A percentile compares a stretch with the other conserved stretches of the same genome.
Conservation (phyloP, 1,284 basidiomycete genomes). For the Fomitiporia mediterranea region DNA sequence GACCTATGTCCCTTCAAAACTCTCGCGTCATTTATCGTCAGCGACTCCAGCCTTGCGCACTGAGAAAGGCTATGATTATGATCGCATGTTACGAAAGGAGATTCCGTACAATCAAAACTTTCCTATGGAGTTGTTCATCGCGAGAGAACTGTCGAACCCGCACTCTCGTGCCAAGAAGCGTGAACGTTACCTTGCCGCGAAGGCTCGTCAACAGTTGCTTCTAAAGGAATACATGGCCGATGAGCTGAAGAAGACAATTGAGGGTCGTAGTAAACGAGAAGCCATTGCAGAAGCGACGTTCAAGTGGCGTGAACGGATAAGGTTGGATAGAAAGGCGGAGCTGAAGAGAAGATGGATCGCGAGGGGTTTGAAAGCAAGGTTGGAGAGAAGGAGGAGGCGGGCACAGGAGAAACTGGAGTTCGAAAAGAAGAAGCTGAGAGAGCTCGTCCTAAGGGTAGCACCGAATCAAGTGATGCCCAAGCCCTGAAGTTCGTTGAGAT, state of each 20-base stretch:
- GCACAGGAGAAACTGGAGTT: conserved; percentile 58
- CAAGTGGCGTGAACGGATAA: conserved; percentile 60
- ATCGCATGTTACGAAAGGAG: conserved; percentile 46
- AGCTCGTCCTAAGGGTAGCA: conserved; percentile 53
- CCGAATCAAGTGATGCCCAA: conserved; percentile 65
- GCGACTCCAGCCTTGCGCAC: not conserved
- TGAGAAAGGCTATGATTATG: conserved; percentile 47
- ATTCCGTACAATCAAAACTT: conserved; percentile 40
- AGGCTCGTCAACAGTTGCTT: conserved; percentile 42
- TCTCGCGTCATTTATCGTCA: not conserved
- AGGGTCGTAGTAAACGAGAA: conserved; percentile 52
- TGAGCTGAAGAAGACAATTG: conserved; percentile 47
- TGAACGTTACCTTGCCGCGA: conserved; percentile 60
- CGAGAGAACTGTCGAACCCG: conserved; percentile 70
- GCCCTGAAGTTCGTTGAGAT: not conserved
- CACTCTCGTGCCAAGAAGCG: conserved; percentile 77
- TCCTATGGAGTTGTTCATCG: conserved; percentile 61
- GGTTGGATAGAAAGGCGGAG: conserved; percentile 53
- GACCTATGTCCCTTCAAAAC: conserved; percentile 15
- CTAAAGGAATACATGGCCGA: conserved; percentile 48
- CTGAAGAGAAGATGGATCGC: conserved; percentile 43
- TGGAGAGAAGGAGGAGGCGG: conserved; percentile 44
- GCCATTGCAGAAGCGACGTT: conserved; percentile 67
- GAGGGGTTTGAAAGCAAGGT: conserved; percentile 45
- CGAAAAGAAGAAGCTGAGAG: conserved; percentile 52